Evolutionary conservation across 139 green algal genomes (phyloP).

Genomic region (Tetratostichococcus sp.): DNA sequence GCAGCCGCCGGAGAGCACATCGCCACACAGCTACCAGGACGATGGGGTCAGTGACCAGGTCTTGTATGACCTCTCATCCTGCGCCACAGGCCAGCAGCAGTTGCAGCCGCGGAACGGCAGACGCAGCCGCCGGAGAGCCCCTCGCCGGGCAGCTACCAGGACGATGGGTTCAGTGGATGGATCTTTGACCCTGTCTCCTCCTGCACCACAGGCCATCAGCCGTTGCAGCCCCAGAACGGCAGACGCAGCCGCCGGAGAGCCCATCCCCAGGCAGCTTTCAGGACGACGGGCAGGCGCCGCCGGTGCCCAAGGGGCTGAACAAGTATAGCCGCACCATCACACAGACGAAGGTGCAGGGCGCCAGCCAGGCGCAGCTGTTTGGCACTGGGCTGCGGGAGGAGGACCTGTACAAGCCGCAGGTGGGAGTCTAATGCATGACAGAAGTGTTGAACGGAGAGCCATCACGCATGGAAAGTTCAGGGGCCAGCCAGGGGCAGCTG

Average conservation of each 20-base stretch:
- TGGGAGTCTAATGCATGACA: slow-evolving; percentile 20
- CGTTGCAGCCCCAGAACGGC: neutral
- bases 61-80: no score
- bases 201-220: neutral
- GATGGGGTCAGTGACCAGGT: no score
- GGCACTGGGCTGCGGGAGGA: slow-evolving; percentile 85
- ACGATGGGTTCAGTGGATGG: no score
- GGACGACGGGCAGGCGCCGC: neutral
- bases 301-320: slow-evolving; percentile 69
- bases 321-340: slow-evolving; percentile 92
- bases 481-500: slow-evolving; percentile 98
- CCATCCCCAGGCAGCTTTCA: neutral
- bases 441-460: no score
- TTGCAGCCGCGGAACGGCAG: neutral
- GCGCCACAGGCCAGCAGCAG: neutral
- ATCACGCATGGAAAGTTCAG: slow-evolving; percentile 53
- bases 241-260: neutral
- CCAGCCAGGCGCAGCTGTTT: slow-evolving; percentile 98
- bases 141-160: neutral
- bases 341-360: slow-evolving; percentile 94
- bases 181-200: no score
- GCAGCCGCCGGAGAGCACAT: no score
- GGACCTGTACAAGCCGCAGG: slow-evolving; percentile 96
- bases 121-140: neutral
- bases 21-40: no score